Evolutionary conservation across 2,329 filamentous ascomycete species (phyloP).

Genomic region (Xylariaceae sp.): DNA sequence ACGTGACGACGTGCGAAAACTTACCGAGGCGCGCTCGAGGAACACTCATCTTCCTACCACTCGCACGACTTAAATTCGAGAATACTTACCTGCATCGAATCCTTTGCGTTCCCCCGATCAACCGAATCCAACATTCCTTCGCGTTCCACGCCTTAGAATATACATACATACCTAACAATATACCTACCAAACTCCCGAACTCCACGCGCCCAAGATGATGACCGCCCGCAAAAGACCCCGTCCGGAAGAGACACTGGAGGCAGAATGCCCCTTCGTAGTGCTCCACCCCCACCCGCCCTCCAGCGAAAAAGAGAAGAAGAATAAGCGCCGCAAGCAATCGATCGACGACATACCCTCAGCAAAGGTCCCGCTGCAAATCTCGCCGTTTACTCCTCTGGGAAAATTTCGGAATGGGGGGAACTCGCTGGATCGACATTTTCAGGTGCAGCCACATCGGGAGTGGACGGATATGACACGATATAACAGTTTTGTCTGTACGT

Average conservation of each 20-base stretch:
- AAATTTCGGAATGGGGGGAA: conserved; percentile 48
- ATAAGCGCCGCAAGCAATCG: too few species aligned
- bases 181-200: too few species aligned
- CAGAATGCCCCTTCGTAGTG: conserved; percentile 52
- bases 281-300: conserved; percentile 37
- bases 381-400: conserved; percentile 50
- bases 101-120: too few species aligned
- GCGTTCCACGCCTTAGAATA: too few species aligned
- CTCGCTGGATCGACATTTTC: conserved; percentile 51
- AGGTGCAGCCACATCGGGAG: conserved; percentile 46
- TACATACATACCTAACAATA: too few species aligned
- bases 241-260: conserved; percentile 45
- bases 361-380: conserved; percentile 46
- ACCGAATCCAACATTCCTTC: too few species aligned
- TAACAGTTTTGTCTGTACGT: conserved; percentile 57
- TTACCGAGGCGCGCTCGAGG: too few species aligned
- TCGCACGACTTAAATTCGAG: too few species aligned
- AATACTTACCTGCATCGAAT: too few species aligned
- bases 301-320: conserved; percentile 45
- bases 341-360: conserved; percentile 38
- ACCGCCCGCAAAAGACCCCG: conserved; percentile 48
- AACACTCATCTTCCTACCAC: too few species aligned
- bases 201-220: conserved; percentile 30
- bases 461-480: conserved; percentile 57
- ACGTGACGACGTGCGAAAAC: too few species aligned